phyloP scores from a whole-genome alignment of 441 rosid species.

The Euphorbia schlechtendalii region DNA sequence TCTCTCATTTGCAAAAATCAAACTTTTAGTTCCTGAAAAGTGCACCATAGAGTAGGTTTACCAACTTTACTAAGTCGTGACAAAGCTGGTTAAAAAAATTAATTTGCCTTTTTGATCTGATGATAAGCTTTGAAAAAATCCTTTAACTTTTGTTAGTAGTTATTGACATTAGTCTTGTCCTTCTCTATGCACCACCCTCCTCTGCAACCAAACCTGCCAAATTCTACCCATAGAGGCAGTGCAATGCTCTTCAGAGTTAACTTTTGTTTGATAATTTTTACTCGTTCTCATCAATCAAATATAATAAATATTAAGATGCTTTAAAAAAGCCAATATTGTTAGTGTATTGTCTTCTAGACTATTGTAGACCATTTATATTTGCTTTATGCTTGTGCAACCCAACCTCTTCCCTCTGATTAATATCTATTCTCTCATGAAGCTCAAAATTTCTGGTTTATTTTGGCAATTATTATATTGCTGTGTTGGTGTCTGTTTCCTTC shows the following conservation, averaged over 20 bases:
- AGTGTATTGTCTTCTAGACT: background rate
- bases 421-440: no score
- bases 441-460: background rate
- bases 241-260: background rate
- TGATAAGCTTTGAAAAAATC: background rate
- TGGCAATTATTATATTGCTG: background rate
- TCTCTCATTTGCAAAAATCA: no score
- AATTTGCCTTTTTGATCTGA: background rate
- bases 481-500: background rate
- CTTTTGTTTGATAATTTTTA: background rate
- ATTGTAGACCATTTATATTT: background rate
- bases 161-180: background rate
- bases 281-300: background rate
- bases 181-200: background rate
- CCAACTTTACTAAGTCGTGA: background rate
- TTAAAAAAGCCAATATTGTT: background rate
- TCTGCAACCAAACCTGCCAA: background rate
- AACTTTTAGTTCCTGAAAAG: background rate
- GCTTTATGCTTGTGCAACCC: background rate
- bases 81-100: no score
- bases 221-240: background rate
- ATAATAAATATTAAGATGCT: background rate
- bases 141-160: background rate
- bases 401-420: background rate
- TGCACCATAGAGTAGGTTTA: slow-evolving; percentile 5